Percentiles rank a stretch among this genome's conserved stretches.
Conservation (phyloP, 345 rosid genomes). For the Geranium brycei region DNA sequence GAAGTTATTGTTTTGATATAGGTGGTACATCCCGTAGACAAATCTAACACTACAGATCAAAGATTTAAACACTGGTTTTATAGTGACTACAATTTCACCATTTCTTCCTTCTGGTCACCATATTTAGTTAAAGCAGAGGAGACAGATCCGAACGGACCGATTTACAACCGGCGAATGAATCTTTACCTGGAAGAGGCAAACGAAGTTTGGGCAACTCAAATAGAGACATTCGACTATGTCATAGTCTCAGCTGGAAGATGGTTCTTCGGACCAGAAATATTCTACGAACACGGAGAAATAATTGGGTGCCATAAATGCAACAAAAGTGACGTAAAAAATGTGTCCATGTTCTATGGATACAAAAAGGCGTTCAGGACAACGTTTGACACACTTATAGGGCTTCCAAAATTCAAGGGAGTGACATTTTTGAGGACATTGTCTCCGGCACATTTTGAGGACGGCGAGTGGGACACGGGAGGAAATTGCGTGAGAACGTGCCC, state of each 20-base stretch:
- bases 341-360: conserved; percentile 34
- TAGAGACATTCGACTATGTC: conserved; percentile 29
- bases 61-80: conserved; percentile 17
- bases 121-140: conserved; percentile 37
- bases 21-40: conserved; percentile 1
- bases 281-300: conserved; percentile 18
- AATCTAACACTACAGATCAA: not conserved
- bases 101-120: conserved; percentile 39
- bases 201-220: conserved; percentile 30
- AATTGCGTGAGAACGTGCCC: conserved; percentile 44
- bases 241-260: conserved; percentile 49
- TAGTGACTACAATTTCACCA: conserved; percentile 19
- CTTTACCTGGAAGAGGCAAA: conserved; percentile 40
- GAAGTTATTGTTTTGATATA: not conserved
- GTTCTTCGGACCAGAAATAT: conserved; percentile 39
- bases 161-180: conserved; percentile 25
- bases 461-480: conserved; percentile 65
- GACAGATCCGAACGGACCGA: conserved; percentile 27
- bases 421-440: conserved; percentile 42
- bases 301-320: conserved; percentile 34
- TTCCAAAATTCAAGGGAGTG: conserved; percentile 22
- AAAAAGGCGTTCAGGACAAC: conserved; percentile 47
- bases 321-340: conserved; percentile 18
- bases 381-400: conserved; percentile 27
- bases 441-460: conserved; percentile 52